Conservation (phyloP, 441 rosid species). For the Eruca vesicaria region DNA sequence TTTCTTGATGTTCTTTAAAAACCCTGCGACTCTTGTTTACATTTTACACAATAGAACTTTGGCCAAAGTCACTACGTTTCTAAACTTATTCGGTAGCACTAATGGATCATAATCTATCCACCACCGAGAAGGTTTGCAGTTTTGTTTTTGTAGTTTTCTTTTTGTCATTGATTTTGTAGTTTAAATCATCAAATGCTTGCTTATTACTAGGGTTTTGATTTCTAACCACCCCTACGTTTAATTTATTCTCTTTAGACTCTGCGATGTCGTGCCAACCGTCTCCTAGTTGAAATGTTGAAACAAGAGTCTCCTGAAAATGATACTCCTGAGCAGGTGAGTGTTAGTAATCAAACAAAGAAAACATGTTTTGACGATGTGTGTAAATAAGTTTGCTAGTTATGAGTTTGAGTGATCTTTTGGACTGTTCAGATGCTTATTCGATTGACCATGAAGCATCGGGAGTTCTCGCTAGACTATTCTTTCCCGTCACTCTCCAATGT, state of each 20-base stretch:
- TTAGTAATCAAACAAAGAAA: not conserved
- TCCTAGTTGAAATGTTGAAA: slow-evolving; percentile 35
- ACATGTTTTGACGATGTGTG: not conserved
- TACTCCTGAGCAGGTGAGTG: slow-evolving; percentile 59
- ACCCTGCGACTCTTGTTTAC: no score
- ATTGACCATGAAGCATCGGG: slow-evolving; percentile 61
- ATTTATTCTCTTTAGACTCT: slow-evolving; percentile 34
- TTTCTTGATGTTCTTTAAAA: no score
- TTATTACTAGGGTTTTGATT: not conserved
- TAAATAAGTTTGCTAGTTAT: not conserved
- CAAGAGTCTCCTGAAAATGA: slow-evolving; percentile 38
- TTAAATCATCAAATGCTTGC: no score
- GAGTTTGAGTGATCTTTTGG: slow-evolving; percentile 29
- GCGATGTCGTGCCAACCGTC: slow-evolving; percentile 39
- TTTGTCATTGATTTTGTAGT: no score
- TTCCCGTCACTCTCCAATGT: slow-evolving; percentile 35
- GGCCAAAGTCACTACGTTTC: no score
- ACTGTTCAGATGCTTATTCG: slow-evolving; percentile 64
- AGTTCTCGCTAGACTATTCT: slow-evolving; percentile 45
- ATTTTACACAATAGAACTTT: no score
- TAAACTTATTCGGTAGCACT: no score
- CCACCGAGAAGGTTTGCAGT: no score
- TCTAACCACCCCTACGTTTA: not conserved
- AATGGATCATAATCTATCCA: no score
- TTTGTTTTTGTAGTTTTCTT: no score